Base-by-base conservation (phyloP, 176 grass and related monocot genomes). In the Aegilops longissima region DNA sequence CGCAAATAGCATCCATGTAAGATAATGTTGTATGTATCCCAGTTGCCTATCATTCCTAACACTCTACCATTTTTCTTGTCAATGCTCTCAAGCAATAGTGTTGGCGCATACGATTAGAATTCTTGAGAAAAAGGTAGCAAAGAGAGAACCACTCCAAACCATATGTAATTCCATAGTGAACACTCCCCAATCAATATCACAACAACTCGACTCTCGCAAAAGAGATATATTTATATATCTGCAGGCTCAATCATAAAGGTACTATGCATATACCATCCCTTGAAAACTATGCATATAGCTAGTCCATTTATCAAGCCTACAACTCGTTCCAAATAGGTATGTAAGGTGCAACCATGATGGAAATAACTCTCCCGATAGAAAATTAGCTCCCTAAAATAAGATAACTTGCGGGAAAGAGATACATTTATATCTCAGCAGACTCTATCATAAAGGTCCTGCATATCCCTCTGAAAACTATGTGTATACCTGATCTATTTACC, bases 151-250 rank as follows among this genome's bases (percentile, higher is more conserved):
- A 40, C 39, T 40, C 39, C 8, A 40, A 40, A 40, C 8, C 39
- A 9, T 40, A 40, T 40, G 39, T 40, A 40, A 11, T 92, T 90
- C 35, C 79, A 56, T 58, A 64, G 39, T 56, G 90, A 94, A 89
- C 40, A 94, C 27, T 87, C 92, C 83, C 96, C 96, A 42, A 80
- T 98, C 71, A 17, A 92, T 62, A 87, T 98, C 8, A 81, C 88
- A 90, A 85, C 68, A 24, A 87, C 80, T 58, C 63, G 87, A 72
- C 25, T 89, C 24, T 90, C 73, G 0, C 77, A 52, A 76, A 94
- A 86, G 86, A 94, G 88, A 92, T 92, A 92, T 86, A 51, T 92
- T 21, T 92, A 92, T 67, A 78, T 92, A 69, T 81, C 82, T 45
- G 45, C 88, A 70, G 81, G 89, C 56, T 90, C 86, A 52, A 90